Percentiles rank a stretch among this genome's conserved stretches.
Evolutionary conservation across 2,329 filamentous ascomycete species (phyloP).

Genomic region (Pseudocercospora fuligena): DNA sequence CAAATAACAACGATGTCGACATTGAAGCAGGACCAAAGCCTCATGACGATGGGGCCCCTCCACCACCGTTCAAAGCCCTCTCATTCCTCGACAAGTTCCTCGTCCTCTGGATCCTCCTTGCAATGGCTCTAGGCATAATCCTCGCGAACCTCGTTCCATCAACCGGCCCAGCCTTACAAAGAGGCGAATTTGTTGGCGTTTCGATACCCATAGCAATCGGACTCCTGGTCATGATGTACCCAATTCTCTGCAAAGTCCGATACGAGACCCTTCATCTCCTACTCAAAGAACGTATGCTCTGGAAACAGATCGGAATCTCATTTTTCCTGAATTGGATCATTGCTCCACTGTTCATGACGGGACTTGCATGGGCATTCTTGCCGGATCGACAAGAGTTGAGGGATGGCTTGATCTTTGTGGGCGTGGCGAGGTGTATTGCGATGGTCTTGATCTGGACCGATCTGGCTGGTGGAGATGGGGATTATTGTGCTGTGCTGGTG

Average conservation of each 20-base stretch:
- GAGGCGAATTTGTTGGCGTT: constrained; percentile 73
- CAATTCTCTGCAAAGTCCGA: constrained; percentile 83
- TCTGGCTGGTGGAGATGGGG: constrained; percentile 73
- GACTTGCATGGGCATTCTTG: constrained; percentile 67
- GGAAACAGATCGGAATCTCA: constrained; percentile 80
- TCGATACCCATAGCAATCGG: constrained; percentile 71
- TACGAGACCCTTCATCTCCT: constrained; percentile 75
- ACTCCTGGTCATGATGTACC: constrained; percentile 91
- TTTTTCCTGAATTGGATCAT: constrained; percentile 81
- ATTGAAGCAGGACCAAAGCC: not conserved
- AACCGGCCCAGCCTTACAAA: constrained; percentile 66
- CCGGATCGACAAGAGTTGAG: constrained; percentile 54
- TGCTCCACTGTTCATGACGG: constrained; percentile 81
- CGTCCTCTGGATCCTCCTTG: constrained; percentile 71
- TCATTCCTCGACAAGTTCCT: constrained; percentile 53
- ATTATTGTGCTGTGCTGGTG: constrained; percentile 74
- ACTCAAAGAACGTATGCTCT: constrained; percentile 65
- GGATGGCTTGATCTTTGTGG: constrained; percentile 77
- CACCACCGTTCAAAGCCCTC: constrained; percentile 44
- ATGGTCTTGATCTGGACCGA: constrained; percentile 86
- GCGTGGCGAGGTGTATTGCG: constrained; percentile 82
- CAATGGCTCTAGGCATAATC: constrained; percentile 76
- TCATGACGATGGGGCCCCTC: not conserved
- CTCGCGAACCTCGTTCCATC: constrained; percentile 74
- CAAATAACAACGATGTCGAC: not conserved